A percentile compares a stretch with the other conserved stretches of the same genome.
Evolutionary conservation across 2,329 filamentous ascomycete genomes (phyloP).

Genomic region (Pestalotiopsis sp.): DNA sequence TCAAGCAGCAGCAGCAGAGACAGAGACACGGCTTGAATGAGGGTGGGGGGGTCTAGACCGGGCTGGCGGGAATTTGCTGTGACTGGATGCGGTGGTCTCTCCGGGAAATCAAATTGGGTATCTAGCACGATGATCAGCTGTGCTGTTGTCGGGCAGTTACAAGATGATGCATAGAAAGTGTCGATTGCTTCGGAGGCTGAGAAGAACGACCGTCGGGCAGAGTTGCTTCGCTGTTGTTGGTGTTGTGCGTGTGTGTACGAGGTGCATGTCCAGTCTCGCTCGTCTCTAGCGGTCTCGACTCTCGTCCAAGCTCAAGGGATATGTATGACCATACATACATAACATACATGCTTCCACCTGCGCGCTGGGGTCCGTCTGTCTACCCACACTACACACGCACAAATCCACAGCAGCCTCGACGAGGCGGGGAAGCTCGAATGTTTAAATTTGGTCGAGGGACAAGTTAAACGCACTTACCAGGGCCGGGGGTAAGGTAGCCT

Average conservation of each 20-base stretch:
- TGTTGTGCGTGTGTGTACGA: not conserved
- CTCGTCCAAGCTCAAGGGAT: not conserved
- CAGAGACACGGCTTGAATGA: not conserved
- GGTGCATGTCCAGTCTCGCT: not conserved
- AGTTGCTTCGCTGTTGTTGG: not conserved
- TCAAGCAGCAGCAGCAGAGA: not conserved
- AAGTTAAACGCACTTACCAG: not conserved
- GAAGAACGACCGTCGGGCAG: not conserved
- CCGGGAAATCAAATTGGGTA: not conserved
- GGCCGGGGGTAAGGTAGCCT: not conserved
- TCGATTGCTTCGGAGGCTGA: not conserved
- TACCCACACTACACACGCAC: not conserved
- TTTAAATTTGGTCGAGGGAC: not conserved
- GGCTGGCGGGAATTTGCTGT: not conserved
- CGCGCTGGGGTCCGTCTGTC: not conserved
- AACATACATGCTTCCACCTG: not conserved
- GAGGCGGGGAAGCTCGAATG: conserved; percentile 7
- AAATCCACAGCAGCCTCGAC: not conserved
- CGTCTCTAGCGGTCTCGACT: not conserved
- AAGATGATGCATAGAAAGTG: not conserved
- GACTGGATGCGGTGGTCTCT: not conserved
- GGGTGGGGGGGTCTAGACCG: conserved; percentile 7
- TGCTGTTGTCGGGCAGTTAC: not conserved
- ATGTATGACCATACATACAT: not conserved
- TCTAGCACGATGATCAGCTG: not conserved